Conservation (phyloP, 179 eudicot species). For the Drosera spatulata region DNA sequence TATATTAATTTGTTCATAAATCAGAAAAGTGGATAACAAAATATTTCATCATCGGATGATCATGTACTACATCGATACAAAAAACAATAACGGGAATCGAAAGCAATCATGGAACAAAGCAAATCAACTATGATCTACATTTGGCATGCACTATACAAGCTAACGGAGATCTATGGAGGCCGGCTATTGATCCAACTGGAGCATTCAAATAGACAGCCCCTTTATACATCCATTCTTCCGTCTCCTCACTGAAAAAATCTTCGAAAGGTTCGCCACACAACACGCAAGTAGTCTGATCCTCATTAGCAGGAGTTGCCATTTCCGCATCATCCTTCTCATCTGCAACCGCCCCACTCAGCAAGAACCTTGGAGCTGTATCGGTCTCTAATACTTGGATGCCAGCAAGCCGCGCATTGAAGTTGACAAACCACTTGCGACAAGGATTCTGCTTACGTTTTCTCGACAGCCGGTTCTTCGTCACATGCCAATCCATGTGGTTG, state of each 20-base stretch:
- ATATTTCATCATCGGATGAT: too few species aligned
- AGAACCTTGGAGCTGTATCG: constrained; percentile 69
- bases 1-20: too few species aligned
- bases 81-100: too few species aligned
- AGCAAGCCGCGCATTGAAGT: constrained; percentile 75
- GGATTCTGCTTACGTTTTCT: constrained; percentile 83
- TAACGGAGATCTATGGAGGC: constrained; percentile 61
- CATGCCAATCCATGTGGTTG: constrained; percentile 99
- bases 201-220: constrained; percentile 88
- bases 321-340: constrained; percentile 77
- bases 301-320: constrained; percentile 86
- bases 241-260: constrained; percentile 82
- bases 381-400: constrained; percentile 77
- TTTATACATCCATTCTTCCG: constrained; percentile 96
- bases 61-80: too few species aligned
- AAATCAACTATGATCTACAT: constrained; percentile 78
- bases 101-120: too few species aligned
- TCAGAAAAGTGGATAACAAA: too few species aligned
- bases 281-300: constrained; percentile 76
- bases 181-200: constrained; percentile 41
- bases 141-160: constrained; percentile 96
- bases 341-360: constrained; percentile 48
- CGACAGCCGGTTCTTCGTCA: constrained; percentile 66
- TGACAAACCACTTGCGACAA: constrained; percentile 92
- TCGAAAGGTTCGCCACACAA: constrained; percentile 88